Evolutionary conservation across 257 asterid genomes (phyloP).

Genomic region (Lavandula angustifolia): DNA sequence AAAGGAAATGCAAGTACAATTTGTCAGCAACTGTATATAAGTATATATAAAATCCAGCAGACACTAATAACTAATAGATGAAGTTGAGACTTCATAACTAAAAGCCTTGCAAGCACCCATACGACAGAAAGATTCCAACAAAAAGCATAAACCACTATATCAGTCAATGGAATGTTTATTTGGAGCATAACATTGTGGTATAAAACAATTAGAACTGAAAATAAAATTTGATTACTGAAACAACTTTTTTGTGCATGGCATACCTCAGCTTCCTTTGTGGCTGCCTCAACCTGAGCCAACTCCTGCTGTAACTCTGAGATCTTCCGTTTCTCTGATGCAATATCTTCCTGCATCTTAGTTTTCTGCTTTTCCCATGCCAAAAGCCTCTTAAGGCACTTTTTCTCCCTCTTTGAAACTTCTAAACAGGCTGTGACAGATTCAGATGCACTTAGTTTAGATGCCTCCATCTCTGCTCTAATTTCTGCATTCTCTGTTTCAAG

Average conservation of each 20-base stretch:
- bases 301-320: slow-evolving; percentile 57
- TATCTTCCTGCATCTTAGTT: slow-evolving; percentile 84
- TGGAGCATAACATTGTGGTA: not conserved
- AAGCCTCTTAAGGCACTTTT: slow-evolving; percentile 73
- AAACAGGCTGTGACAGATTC: slow-evolving; percentile 69
- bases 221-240: slow-evolving; percentile 13
- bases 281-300: slow-evolving; percentile 60
- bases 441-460: slow-evolving; percentile 85
- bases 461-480: slow-evolving; percentile 94
- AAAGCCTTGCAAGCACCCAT: not conserved
- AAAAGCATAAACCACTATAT: slow-evolving; percentile 11
- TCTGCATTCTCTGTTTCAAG: slow-evolving; percentile 87
- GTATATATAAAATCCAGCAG: slow-evolving; percentile 17
- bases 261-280: slow-evolving; percentile 82
- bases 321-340: slow-evolving; percentile 65
- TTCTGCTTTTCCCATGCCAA: slow-evolving; percentile 88
- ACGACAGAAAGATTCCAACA: slow-evolving; percentile 14
- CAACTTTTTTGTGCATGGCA: slow-evolving; percentile 22
- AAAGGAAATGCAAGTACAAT: slow-evolving; percentile 8
- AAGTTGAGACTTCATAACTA: not conserved
- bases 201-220: not conserved
- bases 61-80: slow-evolving; percentile 9
- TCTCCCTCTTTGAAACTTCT: slow-evolving; percentile 91
- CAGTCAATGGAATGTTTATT: not conserved
- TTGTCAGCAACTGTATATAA: not conserved